Base-by-base conservation (phyloP, 2,329 filamentous ascomycete genomes). In the Claviceps sorghi region DNA sequence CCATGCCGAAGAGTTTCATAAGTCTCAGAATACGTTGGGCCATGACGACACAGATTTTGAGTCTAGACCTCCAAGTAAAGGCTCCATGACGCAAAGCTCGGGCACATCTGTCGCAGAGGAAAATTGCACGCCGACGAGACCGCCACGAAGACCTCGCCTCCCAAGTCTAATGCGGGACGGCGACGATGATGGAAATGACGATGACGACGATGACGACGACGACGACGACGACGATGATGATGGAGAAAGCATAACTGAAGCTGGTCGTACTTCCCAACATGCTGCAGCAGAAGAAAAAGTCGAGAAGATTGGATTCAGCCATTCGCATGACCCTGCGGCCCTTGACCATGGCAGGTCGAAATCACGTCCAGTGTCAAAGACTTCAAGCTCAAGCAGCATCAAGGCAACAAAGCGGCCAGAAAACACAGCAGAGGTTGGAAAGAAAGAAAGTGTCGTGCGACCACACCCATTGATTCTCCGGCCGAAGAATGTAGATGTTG, bases 1-100 rank as follows among this genome's bases (percentile, higher is more conserved):
- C 3, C 63, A 69, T 54, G 62, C 64, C 8, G 56, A 66, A 41
- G 63, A 65, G 26, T 60, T 71, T 5, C 61, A 67, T 49, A 60
- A 60, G 47, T 57, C 62, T 19, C 60, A 63, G 32, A 67, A 69
- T 53, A 65, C 66, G 52, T 58, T 64, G 45, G 63, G 67, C 45
- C 65, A 69, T 45, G 57, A 69, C 13, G 59, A 62, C 15, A 60
- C 59, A 40, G 55, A 34, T 3, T 10, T 34, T 17, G 38, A 40
- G 7, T 13, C 30, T 30, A n/a, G 40, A 17, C 32, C 49, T 26
- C 7, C 9, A 21, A 40, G 34, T 19, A 48, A 34, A n/a, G 50
- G 38, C n/a, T 29, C 40, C 3, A 64, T 7, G 43, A 56, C 11
- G 53, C 46, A 44, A 48, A 30, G 1, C 36, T 54, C 4, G 19